phyloP scores from a whole-genome alignment of 176 grass and related monocot genomes.

The Oryza meyeriana region DNA sequence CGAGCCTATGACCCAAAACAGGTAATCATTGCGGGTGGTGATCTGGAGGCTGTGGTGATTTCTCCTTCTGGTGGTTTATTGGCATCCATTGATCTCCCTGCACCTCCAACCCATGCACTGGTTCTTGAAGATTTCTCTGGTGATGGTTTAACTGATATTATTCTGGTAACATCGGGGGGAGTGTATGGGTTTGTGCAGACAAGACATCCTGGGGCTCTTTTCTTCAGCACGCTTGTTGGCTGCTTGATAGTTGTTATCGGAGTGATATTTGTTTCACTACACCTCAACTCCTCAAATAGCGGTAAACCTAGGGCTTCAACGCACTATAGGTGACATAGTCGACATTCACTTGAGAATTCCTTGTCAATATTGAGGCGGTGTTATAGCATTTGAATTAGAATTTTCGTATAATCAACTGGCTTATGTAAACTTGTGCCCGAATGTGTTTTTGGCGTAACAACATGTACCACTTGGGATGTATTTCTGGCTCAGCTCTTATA shows the following conservation, averaged over 20 bases:
- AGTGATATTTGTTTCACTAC: slow-evolving; percentile 85
- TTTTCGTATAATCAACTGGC: slow-evolving; percentile 1
- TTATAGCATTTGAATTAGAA: background rate
- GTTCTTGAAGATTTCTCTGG: slow-evolving; percentile 77
- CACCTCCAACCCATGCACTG: slow-evolving; percentile 63
- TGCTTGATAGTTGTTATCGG: slow-evolving; percentile 85
- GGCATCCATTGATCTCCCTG: slow-evolving; percentile 67
- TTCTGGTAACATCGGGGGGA: slow-evolving; percentile 64
- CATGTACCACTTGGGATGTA: background rate
- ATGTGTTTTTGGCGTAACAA: background rate
- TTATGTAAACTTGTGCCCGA: background rate
- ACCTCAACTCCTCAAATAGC: slow-evolving; percentile 62
- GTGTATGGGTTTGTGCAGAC: slow-evolving; percentile 84
- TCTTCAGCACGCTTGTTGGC: slow-evolving; percentile 90
- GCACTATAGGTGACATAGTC: slow-evolving; percentile 31
- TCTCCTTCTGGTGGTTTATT: slow-evolving; percentile 69
- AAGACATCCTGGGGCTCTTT: slow-evolving; percentile 87
- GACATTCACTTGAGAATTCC: background rate
- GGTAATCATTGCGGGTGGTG: slow-evolving; percentile 73
- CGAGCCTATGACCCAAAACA: slow-evolving; percentile 46
- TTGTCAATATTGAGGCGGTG: background rate
- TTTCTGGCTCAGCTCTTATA: background rate
- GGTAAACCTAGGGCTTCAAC: slow-evolving; percentile 53
- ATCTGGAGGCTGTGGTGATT: slow-evolving; percentile 84
- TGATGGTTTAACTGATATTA: slow-evolving; percentile 80